Evolutionary conservation across 1,284 basidiomycete genomes (phyloP).

Genomic region (Austroboletus novae-zelandiae): DNA sequence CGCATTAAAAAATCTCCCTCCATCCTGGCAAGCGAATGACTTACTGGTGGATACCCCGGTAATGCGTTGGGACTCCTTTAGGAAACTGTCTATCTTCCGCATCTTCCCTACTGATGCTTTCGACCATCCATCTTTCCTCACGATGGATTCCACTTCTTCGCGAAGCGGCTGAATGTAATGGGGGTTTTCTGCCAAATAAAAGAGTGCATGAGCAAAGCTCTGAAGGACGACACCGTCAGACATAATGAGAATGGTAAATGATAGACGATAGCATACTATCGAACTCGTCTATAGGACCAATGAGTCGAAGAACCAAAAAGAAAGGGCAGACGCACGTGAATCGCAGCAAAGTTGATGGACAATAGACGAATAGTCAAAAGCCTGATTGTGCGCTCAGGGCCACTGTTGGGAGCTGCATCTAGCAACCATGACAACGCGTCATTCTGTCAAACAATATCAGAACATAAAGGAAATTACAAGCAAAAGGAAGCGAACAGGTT

Average conservation of each 20-base stretch:
- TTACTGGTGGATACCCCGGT: background rate
- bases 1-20: no score
- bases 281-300: background rate
- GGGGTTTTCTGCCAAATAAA: constrained; percentile 36
- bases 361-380: constrained; percentile 34
- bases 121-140: constrained; percentile 39
- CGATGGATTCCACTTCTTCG: constrained; percentile 38
- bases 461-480: background rate
- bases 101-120: constrained; percentile 39
- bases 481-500: constrained; percentile 31
- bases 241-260: background rate
- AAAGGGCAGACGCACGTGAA: constrained; percentile 24
- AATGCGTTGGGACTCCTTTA: constrained; percentile 32
- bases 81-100: constrained; percentile 45
- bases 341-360: constrained; percentile 37
- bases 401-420: constrained; percentile 28
- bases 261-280: background rate
- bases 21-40: constrained; percentile 1
- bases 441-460: background rate
- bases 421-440: constrained; percentile 45
- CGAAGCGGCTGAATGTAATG: constrained; percentile 38
- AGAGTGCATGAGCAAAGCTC: constrained; percentile 36
- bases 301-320: background rate
- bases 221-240: background rate
- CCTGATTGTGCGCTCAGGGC: constrained; percentile 26